Base-by-base conservation (phyloP, 495 filamentous ascomycete species). In the Thozetella sp. region DNA sequence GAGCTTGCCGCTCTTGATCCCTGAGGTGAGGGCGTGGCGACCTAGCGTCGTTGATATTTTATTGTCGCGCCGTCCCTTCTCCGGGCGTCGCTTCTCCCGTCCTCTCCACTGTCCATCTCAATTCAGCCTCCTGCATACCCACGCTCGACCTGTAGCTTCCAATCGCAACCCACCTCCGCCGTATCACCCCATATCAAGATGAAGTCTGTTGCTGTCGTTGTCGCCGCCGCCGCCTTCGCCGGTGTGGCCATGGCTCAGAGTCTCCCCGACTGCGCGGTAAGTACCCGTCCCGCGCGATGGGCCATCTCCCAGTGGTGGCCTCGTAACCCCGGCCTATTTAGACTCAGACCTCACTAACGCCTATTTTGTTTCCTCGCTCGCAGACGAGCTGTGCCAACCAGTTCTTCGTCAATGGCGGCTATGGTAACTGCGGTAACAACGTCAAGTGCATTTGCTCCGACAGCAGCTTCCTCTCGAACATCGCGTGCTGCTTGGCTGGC, bases 371-470 rank as follows among this genome's bases (percentile, higher is more conserved):
- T 23, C 55, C 60, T 22, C 22, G 30, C 20, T 22, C 22, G 60
- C 60, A 90, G 88, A 66, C 77, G 77, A 11, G 46, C 3, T 92
- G 89, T 64, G 85, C 82, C 12, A 71, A 72, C 54, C 57, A 69
- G 22, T 80, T 83, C 48, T 77, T 85, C 6, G 20, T 50, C 9
- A 73, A 71, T 34, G 66, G 69, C 60, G 53, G 64, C 46, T 78
- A 80, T 56, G 83, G 79, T 48, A 60, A 72, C 58, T 93, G 91
- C 72, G 72, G 76, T 15, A 55, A 81, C 51, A 83, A 92, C 58
- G 67, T 86, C 60, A 63, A 71, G 37, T 96, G 92, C 70, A 91
- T 93, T 65, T 96, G 92, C 76, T 64, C 59, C 12, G 76, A 82
- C 70, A 63, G 70, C 4, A 67, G 69, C 10, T 90, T 91, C 77